Conservation (phyloP, 352 stramenopile genomes). For the Elongisporangium senticosum region DNA sequence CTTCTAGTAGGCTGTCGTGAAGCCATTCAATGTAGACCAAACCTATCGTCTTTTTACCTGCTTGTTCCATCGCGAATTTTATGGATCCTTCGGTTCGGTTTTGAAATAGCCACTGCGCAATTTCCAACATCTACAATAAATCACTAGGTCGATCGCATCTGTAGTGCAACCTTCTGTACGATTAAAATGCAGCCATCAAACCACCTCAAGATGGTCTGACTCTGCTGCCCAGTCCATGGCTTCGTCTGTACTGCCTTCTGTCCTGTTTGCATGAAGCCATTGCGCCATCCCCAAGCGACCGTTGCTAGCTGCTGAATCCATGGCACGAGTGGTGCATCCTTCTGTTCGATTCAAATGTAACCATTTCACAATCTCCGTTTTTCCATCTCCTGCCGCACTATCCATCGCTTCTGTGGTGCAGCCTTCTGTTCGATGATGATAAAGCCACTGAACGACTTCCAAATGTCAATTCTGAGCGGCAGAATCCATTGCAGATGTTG, state of each 20-base stretch:
- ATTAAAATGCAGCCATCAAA: constrained; percentile 27
- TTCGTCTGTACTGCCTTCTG: constrained; percentile 11
- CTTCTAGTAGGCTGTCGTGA: not conserved
- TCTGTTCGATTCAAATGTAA: constrained; percentile 23
- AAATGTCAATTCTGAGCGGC: too few species aligned
- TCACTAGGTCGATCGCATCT: too few species aligned
- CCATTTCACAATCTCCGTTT: constrained; percentile 20
- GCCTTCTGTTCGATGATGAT: too few species aligned
- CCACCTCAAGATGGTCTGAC: constrained; percentile 20
- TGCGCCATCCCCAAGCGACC: constrained; percentile 23
- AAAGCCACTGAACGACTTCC: too few species aligned
- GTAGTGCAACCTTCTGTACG: constrained; percentile 22
- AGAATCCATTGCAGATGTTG: too few species aligned
- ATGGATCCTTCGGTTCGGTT: not conserved
- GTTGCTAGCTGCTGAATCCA: constrained; percentile 27
- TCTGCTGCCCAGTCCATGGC: constrained; percentile 22
- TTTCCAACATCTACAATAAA: too few species aligned
- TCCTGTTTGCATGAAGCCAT: constrained; percentile 28
- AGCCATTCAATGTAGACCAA: not conserved
- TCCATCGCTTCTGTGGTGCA: constrained; percentile 22
- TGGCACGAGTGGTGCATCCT: constrained; percentile 25
- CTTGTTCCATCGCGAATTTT: not conserved
- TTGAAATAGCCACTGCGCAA: too few species aligned
- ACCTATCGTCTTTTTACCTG: too few species aligned
- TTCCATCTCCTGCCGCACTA: constrained; percentile 18